These are phyloP conservation scores for Thelonectria blattea DNA, from an alignment of 2,329 filamentous ascomycete genomes.

Conservation along the genomic window DNA sequence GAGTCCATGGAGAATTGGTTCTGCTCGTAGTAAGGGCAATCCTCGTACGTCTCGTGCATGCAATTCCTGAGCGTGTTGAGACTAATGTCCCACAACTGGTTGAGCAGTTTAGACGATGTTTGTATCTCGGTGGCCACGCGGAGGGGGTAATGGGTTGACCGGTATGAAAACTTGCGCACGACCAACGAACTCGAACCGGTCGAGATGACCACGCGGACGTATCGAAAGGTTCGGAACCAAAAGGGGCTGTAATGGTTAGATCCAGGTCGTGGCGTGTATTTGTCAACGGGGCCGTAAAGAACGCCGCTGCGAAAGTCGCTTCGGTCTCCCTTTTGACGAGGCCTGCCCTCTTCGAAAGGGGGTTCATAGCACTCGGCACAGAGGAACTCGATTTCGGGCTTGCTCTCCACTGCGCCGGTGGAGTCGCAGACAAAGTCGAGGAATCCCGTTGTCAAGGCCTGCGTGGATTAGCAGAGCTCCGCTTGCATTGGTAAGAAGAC, in stretches of 20 bases:
- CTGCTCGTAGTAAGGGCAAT: constrained; percentile 18
- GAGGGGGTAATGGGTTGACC: constrained; percentile 15
- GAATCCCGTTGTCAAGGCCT: constrained; percentile 10
- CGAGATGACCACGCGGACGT: constrained; percentile 4
- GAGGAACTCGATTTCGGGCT: not conserved
- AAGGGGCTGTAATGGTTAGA: constrained; percentile 16
- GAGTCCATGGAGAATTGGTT: constrained; percentile 21
- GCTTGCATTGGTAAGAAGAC: not conserved
- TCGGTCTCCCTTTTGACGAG: constrained; percentile 8
- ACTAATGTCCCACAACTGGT: constrained; percentile 11
- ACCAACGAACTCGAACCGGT: not conserved
- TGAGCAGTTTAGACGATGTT: constrained; percentile 6
- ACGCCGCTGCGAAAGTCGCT: constrained; percentile 6
- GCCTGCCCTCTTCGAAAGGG: constrained; percentile 5
- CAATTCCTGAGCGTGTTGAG: constrained; percentile 17
- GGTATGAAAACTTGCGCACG: constrained; percentile 7
- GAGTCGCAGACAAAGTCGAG: constrained; percentile 8
- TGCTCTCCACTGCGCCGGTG: not conserved
- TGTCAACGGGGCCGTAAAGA: constrained; percentile 10
- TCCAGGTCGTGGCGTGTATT: not conserved
- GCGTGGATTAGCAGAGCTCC: not conserved
- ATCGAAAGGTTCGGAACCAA: constrained; percentile 18
- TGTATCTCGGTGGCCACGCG: not conserved
- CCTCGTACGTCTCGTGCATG: constrained; percentile 17
- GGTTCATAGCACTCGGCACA: constrained; percentile 16